Base-by-base conservation (phyloP, 2,329 filamentous ascomycete genomes). In the Raffaelea ambrosiae region DNA sequence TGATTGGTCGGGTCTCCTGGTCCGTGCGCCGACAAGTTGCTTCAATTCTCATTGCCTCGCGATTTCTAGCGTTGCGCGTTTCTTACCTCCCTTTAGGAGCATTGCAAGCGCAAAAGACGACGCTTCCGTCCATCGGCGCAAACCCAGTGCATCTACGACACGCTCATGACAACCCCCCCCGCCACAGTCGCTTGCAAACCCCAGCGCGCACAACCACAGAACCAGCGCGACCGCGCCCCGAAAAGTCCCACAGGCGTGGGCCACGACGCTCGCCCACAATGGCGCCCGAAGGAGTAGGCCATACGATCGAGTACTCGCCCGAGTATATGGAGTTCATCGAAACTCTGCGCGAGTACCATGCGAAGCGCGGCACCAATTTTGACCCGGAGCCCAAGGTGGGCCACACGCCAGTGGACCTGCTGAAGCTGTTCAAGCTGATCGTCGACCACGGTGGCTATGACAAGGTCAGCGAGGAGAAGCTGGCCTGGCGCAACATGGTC, bases 341-440 rank as follows among this genome's bases (percentile, higher is more conserved):
- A 56, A 81, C 83, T 59, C 69, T 94, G 48, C 76, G 73, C 44
- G 79, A 73, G 42, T 94, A 88, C 61, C 88, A 94, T 65, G 74
- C 83, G 57, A 80, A 87, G 64, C 79, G 88, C 67, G 88, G 88
- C 47, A 94, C 87, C 8, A 68, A 73, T 49, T 81, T 95, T 56
- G 88, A 94, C 52, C 74, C 83, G 26, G 84, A 90, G 62, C 88
- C 88, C 45, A 89, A 87, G 67, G 81, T 94, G 57, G 88, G 86
- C 51, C 76, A 77, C 55, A 82, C 82, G 51, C 81, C 84, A 54
- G 76, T 95, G 52, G 86, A 95, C 59, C 73, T 95, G 23, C 71
- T 83, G 61, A 84, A 85, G 59, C 76, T 94, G 26, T 95, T 88
- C 72, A 84, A 85, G 53, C 76, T 82, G 55, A 85, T 95, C 18